Percentiles rank a stretch among this genome's conserved stretches.
phyloP scores from a whole-genome alignment of 345 rosid genomes.

The Brassica napus region DNA sequence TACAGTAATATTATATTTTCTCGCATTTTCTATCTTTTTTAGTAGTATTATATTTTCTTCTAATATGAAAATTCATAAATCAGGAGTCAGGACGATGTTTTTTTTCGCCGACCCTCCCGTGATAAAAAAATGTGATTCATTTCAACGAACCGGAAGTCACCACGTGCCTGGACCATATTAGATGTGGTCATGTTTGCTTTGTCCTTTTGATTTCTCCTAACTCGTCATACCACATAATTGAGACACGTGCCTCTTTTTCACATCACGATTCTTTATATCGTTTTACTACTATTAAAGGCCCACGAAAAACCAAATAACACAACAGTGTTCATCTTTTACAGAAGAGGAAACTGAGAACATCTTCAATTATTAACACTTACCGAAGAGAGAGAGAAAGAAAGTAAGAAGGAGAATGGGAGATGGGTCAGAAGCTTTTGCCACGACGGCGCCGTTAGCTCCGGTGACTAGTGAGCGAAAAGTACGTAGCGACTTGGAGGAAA shows the following conservation, averaged over 20 bases:
- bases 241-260: conserved; percentile 10
- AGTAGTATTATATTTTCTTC: neutral
- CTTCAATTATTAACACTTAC: conserved; percentile 18
- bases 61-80: neutral
- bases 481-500: conserved; percentile 61
- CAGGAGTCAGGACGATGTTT: neutral
- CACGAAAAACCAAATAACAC: neutral
- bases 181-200: conserved; percentile 17
- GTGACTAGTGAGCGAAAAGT: conserved; percentile 62
- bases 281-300: conserved; percentile 19
- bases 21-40: neutral
- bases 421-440: conserved; percentile 45
- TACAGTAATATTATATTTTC: neutral
- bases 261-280: neutral
- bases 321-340: neutral
- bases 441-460: conserved; percentile 68
- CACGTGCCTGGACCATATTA: conserved; percentile 20
- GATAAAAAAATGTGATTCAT: neutral
- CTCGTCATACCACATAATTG: neutral
- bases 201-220: conserved; percentile 2
- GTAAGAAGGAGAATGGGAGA: conserved; percentile 11
- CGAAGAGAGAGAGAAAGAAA: neutral
- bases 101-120: neutral
- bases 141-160: neutral
- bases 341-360: conserved; percentile 10